These are phyloP conservation scores for Asterella californica DNA, from an alignment of 225 moss, liverwort and hornwort genomes.

Conservation along the genomic window DNA sequence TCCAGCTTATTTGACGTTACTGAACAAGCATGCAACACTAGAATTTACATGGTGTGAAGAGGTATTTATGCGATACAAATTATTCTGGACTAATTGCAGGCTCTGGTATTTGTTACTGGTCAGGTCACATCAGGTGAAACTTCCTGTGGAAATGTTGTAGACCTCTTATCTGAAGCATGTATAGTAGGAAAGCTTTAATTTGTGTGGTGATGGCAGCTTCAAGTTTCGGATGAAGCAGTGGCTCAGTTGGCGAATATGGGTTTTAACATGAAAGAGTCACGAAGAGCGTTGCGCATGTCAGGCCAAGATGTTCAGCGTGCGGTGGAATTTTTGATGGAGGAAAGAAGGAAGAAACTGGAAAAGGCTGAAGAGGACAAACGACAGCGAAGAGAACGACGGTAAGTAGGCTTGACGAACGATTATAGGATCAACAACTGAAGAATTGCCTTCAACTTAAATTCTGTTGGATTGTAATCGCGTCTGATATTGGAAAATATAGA, in stretches of 20 bases:
- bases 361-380: conserved; percentile 59
- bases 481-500: background rate
- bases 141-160: background rate
- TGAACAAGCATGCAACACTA: background rate
- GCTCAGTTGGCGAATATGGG: conserved; percentile 84
- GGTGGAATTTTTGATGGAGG: conserved; percentile 91
- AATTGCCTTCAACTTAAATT: background rate
- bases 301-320: conserved; percentile 91
- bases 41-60: too few species aligned
- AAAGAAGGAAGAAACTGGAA: conserved; percentile 61
- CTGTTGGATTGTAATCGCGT: background rate
- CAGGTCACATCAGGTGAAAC: background rate
- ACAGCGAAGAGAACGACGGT: conserved; percentile 60
- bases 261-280: conserved; percentile 67
- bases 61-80: too few species aligned
- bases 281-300: conserved; percentile 80
- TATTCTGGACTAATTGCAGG: too few species aligned
- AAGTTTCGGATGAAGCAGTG: conserved; percentile 88
- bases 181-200: background rate
- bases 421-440: background rate
- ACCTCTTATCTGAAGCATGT: background rate
- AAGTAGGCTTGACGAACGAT: background rate
- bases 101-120: background rate
- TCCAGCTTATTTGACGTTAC: background rate
- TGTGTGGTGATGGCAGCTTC: conserved; percentile 50